Base-by-base conservation (phyloP, 2,329 filamentous ascomycete species). In the Ploettnerulaceae sp. region DNA sequence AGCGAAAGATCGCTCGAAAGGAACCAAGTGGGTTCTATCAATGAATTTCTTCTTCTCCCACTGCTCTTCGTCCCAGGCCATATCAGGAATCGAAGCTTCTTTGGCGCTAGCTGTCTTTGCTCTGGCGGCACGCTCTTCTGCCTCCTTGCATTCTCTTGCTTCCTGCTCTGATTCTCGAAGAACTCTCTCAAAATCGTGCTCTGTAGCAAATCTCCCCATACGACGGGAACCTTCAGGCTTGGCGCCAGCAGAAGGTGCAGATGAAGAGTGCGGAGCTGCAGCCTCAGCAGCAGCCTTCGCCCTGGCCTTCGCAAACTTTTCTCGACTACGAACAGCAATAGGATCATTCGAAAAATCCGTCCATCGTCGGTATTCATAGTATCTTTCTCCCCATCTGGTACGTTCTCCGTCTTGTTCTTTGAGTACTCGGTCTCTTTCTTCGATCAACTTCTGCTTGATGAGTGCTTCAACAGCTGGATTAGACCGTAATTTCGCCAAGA, bases 81-180 rank as follows among this genome's bases (percentile, higher is more conserved):
- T 84, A 47, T 80, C 71, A 0, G 86, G 86, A 37, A 91, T 79
- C 3, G 76, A 72, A 0, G 87, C 87, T 63, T 91, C 87, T 61
- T 86, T 89, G 34, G 86, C 83, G 53, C 79, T 84, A 51, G 86
- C 82, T 48, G 82, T 82, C 60, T 83, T 82, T 44, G 84, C 81
- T 61, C 83, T 81, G 54, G 80, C 76, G 25, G 77, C 77, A 42
- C 77, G 71, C 35, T 73, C 67, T 54, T 86, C 82, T 37, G 83
- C 79, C 55, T 88, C 84, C 48, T 79, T 75, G 25, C 79, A 74
- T 59, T 88, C 84, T 52, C 83, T 81, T 49, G 86, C 83, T 54
- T 84, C 81, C 17, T 76, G 75, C 59, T 82, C 77, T 0, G 85
- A 89, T 56, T 86, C 81, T 60, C 86, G 79, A 37, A 90, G 67